Percentiles rank a stretch among this genome's conserved stretches.
Evolutionary conservation across 306 rosid genomes (phyloP).

Genomic region (Citrullus mucosospermus): DNA sequence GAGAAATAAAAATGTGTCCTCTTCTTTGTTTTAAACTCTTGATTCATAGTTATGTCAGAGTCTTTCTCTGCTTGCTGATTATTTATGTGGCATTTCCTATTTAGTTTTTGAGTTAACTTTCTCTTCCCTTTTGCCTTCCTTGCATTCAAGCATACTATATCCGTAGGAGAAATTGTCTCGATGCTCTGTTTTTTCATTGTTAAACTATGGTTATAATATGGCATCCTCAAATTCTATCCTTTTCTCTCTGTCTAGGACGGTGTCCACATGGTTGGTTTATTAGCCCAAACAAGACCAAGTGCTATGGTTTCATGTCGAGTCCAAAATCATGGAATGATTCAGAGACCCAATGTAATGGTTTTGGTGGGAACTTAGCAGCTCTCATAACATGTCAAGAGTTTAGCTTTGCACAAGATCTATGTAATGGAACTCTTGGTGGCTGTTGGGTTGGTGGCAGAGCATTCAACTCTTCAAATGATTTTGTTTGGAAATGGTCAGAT

Average conservation of each 20-base stretch:
- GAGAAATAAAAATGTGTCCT: not conserved
- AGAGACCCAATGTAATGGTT: constrained; percentile 42
- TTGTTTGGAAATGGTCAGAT: constrained; percentile 77
- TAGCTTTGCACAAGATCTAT: constrained; percentile 40
- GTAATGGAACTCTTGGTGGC: constrained; percentile 26
- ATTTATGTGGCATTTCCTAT: not conserved
- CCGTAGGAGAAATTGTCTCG: not conserved
- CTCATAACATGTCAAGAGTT: constrained; percentile 42
- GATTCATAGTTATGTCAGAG: not conserved
- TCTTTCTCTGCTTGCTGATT: not conserved
- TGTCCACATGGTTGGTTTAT: constrained; percentile 66
- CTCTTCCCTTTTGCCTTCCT: not conserved
- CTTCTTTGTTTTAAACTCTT: not conserved
- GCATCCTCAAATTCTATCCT: constrained; percentile 5
- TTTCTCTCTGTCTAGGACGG: constrained; percentile 30
- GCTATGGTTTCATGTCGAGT: constrained; percentile 38
- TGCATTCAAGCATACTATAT: not conserved
- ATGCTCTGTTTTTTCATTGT: not conserved
- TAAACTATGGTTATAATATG: not conserved
- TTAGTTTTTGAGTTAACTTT: not conserved
- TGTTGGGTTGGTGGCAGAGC: constrained; percentile 90
- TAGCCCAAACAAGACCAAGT: constrained; percentile 43
- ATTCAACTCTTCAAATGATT: constrained; percentile 32
- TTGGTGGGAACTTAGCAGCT: constrained; percentile 68
- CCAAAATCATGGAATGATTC: constrained; percentile 73